Base-by-base conservation (phyloP, 2,329 filamentous ascomycete species). In the Talaromyces sp. region DNA sequence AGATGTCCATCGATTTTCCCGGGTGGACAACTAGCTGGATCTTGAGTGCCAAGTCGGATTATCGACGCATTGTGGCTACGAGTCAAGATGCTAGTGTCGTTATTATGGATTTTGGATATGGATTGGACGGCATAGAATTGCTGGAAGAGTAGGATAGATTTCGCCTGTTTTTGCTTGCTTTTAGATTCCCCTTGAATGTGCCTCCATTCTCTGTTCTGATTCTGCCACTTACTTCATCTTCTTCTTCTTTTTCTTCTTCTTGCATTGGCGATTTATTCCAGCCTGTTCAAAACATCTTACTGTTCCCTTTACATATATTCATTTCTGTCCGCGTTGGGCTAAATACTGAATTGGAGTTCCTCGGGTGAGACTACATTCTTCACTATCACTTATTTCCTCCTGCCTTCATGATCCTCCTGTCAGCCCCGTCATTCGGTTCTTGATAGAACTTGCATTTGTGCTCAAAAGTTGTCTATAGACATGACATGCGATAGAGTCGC, bases 1-100 rank as follows among this genome's bases (percentile, higher is more conserved):
- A 87, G 54, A 83, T 92, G 68, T 84, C 93, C 64, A 85, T 96
- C 66, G 88, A 92, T 69, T 93, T 97, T 70, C 90, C 92, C n/a
- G 88, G 90, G 68, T 98, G 93, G 92, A 96, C 96, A 63, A 89
- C 89, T 11, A 96, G 92, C 77, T 99, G 95, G 95, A 96, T 99
- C 71, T 80, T 99, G 64, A 93, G 91, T 67, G 95, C 95, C 58
- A 97, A 97, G 82, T 93, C 91, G 66, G 93, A 99, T 73, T 98
- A 98, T 76, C 84, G 93, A 64, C 87, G 95, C 65, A 95, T 99
- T 66, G 91, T 99, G 66, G 95, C 92, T 69, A 96, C 93, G 0
- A 95, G 93, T 57, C 95, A 99, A 76, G 93, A 97, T 71, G 90
- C 93, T 37, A 89, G 96, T 73, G 92, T 96, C 58, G 79, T 98